Base-by-base conservation (phyloP, 169 alveolate species). In the Haemoproteus tartakovskyi region DNA sequence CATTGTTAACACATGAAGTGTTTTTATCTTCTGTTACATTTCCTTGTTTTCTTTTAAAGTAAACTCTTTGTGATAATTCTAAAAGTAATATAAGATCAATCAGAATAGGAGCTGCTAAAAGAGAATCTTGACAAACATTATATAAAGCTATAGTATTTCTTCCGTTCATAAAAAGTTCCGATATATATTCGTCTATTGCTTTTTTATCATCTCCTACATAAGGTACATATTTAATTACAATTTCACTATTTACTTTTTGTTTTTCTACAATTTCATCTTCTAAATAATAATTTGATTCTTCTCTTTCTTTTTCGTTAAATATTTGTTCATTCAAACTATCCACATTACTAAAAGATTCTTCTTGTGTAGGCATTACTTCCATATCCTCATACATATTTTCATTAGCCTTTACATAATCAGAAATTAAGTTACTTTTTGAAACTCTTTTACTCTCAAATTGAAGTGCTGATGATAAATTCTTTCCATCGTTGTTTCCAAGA, bases 401-500 rank as follows among this genome's bases (percentile, higher is more conserved):
- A 56, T 94, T 94, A 18, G 92, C 87, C 50, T 84, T 87, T 2
- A 93, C 89, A 57, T 92, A 90, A 63, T 92, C 98, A 80, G 92
- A 93, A 16, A 94, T 89, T 19, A 94, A 94, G 43, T 93, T 90
- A 36, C 93, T 89, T 81, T 94, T 94, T 38, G 95, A 85, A 16
- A 92, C 86, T 88, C 92, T 94, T 81, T 92, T 92, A 26, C 94
- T 87, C 79, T 87, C 83, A 92, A 92, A 92, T 43, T 93, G 91
- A 51, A 85, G 82, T 38, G 90, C 93, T 40, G 88, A 89, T 19
- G 92, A 83, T 12, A 94, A 86, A 80, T 92, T 94, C 74, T 87
- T 87, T 36, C 96, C 96, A 78, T 94, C 98, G 85, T 94, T 94
- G 87, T 94, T 94, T 37, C 98, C 98, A 37, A 94, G 86, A 80